Conservation (phyloP, 2,329 filamentous ascomycete genomes). For the Pseudogymnoascus sp. region DNA sequence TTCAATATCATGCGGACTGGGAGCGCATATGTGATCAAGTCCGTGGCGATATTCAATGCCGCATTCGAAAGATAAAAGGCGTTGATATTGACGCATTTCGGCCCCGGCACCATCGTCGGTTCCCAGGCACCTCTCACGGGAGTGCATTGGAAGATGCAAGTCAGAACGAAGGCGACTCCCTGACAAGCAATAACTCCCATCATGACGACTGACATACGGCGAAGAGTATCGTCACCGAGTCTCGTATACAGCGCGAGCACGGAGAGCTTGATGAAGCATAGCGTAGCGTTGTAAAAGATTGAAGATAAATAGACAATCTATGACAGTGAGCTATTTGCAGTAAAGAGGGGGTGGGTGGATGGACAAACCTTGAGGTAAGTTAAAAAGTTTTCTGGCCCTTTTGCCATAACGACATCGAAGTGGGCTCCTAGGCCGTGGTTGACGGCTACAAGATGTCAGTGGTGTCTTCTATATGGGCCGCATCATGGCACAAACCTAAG, state of each 20-base stretch:
- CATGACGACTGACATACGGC: constrained; percentile 32
- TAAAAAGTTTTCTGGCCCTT: not conserved
- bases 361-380: not conserved
- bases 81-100: constrained; percentile 37
- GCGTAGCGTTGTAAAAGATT: constrained; percentile 9
- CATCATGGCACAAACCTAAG: not conserved
- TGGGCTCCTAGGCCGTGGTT: constrained; percentile 7
- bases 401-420: not conserved
- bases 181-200: constrained; percentile 34
- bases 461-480: not conserved
- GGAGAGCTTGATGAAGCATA: constrained; percentile 39
- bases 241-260: constrained; percentile 40
- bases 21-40: constrained; percentile 38
- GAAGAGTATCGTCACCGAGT: constrained; percentile 34
- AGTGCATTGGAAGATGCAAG: constrained; percentile 38
- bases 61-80: constrained; percentile 42
- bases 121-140: constrained; percentile 36
- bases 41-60: constrained; percentile 40
- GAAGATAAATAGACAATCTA: constrained; percentile 10
- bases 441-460: constrained; percentile 8
- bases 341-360: not conserved
- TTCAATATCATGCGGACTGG: constrained; percentile 37
- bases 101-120: constrained; percentile 18
- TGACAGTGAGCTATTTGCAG: not conserved
- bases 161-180: constrained; percentile 35